Evolutionary conservation across 768 basidiomycete species (phyloP).

Genomic region (Termitomyces sp.): DNA sequence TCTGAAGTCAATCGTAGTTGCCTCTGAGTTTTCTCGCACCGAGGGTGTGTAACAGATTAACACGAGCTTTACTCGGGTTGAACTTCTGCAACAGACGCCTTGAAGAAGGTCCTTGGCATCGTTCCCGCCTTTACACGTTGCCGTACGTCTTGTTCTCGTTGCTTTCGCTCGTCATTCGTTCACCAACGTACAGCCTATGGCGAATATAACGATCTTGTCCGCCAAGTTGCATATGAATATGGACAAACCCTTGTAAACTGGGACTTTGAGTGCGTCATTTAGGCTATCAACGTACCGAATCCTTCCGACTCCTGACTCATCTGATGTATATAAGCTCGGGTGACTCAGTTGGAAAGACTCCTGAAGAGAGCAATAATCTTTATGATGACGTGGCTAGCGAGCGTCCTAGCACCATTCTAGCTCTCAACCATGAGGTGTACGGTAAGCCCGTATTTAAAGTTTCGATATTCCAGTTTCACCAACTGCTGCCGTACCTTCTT

Average conservation of each 20-base stretch:
- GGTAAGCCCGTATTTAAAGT: slow-evolving; percentile 9
- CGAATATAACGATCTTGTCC: slow-evolving; percentile 32
- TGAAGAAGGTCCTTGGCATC: slow-evolving; percentile 29
- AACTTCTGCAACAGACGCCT: slow-evolving; percentile 23
- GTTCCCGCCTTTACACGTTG: slow-evolving; percentile 36
- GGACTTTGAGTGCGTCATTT: slow-evolving; percentile 31
- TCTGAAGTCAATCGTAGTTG: slow-evolving; percentile 16
- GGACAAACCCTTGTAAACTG: slow-evolving; percentile 29
- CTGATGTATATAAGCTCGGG: slow-evolving; percentile 23
- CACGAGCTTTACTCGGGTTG: background rate
- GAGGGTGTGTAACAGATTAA: slow-evolving; percentile 20
- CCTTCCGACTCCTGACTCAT: background rate
- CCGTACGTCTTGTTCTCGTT: slow-evolving; percentile 20
- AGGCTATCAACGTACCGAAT: no score
- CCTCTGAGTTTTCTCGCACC: slow-evolving; percentile 23
- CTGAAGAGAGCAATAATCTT: slow-evolving; percentile 17
- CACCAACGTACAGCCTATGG: slow-evolving; percentile 28
- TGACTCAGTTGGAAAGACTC: slow-evolving; percentile 28
- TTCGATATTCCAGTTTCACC: background rate
- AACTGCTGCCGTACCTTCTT: background rate
- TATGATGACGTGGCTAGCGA: slow-evolving; percentile 20
- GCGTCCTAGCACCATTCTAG: slow-evolving; percentile 26
- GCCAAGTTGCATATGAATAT: slow-evolving; percentile 22
- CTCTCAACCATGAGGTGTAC: slow-evolving; percentile 31
- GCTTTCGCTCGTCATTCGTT: background rate